Evolutionary conservation across 2,329 filamentous ascomycete genomes (phyloP).

Genomic region (Penicillium sclerotiorum): DNA sequence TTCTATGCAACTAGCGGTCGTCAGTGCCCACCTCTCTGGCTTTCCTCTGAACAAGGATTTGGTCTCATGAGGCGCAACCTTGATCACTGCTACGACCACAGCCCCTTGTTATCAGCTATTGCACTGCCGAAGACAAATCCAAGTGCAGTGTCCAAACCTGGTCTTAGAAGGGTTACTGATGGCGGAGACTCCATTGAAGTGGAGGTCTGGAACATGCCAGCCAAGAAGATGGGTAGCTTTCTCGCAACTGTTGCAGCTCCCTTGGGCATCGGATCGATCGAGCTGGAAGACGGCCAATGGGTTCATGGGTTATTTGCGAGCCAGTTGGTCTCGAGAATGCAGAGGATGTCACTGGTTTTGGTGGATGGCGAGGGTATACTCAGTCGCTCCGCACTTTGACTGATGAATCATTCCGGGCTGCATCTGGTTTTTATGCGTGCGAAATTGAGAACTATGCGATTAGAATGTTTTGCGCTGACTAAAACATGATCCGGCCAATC

Average conservation of each 20-base stretch:
- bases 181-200: slow-evolving; percentile 10
- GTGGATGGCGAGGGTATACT: slow-evolving; percentile 7
- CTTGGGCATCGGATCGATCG: slow-evolving; percentile 9
- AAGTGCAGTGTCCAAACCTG: slow-evolving; percentile 4
- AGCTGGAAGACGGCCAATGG: slow-evolving; percentile 5
- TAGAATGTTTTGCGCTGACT: too few relatives aligned
- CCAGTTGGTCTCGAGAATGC: slow-evolving; percentile 4
- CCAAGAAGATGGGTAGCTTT: slow-evolving; percentile 5
- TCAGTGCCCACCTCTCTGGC: slow-evolving; percentile 12
- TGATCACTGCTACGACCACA: slow-evolving; percentile 3
- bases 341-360: slow-evolving; percentile 5
- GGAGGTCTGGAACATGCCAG: slow-evolving; percentile 9
- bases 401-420: slow-evolving; percentile 21
- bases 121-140: neutral
- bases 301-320: slow-evolving; percentile 12
- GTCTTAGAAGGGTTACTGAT: slow-evolving; percentile 1
- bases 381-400: slow-evolving; percentile 2
- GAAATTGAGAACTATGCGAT: too few relatives aligned
- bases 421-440: too few relatives aligned
- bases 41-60: slow-evolving; percentile 11
- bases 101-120: slow-evolving; percentile 7
- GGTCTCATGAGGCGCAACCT: slow-evolving; percentile 8
- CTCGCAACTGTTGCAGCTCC: slow-evolving; percentile 5
- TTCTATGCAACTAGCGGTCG: slow-evolving; percentile 4
- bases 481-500: too few relatives aligned